Evolutionary conservation across 2,329 filamentous ascomycete species (phyloP), one percentile per base, ranked within the genome.

Genomic region (Fusarium napiforme): DNA sequence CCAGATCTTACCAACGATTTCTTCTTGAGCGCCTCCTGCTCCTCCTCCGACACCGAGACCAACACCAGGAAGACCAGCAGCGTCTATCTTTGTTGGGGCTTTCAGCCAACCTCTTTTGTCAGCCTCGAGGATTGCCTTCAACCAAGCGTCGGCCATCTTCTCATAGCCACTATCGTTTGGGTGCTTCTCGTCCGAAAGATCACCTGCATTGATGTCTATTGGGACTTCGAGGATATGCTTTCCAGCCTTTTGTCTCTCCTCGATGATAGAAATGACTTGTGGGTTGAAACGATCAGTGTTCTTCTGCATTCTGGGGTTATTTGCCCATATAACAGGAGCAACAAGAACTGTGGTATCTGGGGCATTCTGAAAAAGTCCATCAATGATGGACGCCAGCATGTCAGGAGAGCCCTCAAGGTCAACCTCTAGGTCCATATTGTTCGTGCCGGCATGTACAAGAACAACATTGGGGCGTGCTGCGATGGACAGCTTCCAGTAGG

Each of bases 131-230:
- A 72, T 71, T 16, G 59, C 69, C 3, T 72, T 26, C 7, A 68
- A 23, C 69, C 67, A 72, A 9, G 63, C 67, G 28, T 63, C 11
- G n/a, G 69, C 67, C 67, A 72, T 72, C 42, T 72, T 72, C 28
- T 67, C n/a, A 8, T 71, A 72, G 9, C 70, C 70, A 12, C 19
- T 50, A 12, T 72, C 50, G 14, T 72, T 72, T 2, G 70, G 70
- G 19, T 72, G 70, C 23, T 72, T 72, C 21, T 28, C 2, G 4
- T 72, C 70, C 15, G 19, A 71, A 11, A 72, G 67, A 37, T 72
- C 64, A 19, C 14, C 19, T 5, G 18, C 14, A 6, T n/a, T 57
- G 37, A 72, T 72, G 12, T 68, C 52, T 21, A 72, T 70, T 3
- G 43, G 59, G 5, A 72, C 67, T 15, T 40, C 5, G 19, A 72